phyloP scores from a whole-genome alignment of 768 basidiomycete genomes.

The Naganishia randhawae region DNA sequence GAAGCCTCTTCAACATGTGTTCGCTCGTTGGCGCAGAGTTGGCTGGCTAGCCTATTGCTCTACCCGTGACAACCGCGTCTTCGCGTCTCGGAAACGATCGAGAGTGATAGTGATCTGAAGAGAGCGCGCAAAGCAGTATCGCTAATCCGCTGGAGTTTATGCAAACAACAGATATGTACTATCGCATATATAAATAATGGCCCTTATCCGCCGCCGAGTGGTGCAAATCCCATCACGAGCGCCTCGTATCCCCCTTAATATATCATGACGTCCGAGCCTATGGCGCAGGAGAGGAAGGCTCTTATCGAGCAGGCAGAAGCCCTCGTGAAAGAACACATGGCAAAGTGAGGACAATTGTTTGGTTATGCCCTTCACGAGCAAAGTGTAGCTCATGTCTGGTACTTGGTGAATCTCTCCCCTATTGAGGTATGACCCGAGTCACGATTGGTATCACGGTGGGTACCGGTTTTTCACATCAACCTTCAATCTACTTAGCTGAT shows the following conservation, averaged over 20 bases:
- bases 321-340: slow-evolving; percentile 47
- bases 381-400: background rate
- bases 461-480: background rate
- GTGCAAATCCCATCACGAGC: too few species aligned
- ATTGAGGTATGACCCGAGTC: slow-evolving; percentile 46
- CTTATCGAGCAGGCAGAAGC: slow-evolving; percentile 38
- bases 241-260: too few species aligned
- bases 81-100: background rate
- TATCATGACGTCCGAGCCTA: background rate
- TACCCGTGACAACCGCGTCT: background rate
- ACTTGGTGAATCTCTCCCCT: background rate
- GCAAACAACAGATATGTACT: too few species aligned
- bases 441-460: slow-evolving; percentile 50
- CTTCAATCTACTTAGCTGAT: background rate
- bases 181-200: too few species aligned
- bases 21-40: background rate
- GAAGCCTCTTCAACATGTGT: too few species aligned
- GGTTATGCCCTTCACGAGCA: background rate
- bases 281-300: background rate
- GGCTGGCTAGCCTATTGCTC: background rate
- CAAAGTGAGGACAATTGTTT: slow-evolving; percentile 31
- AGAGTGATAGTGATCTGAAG: background rate
- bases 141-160: too few species aligned
- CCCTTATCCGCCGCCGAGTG: too few species aligned
- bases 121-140: background rate